Percentiles rank a stretch among this genome's conserved stretches.
These are phyloP conservation scores for Poa annua DNA, from an alignment of 176 grass and related monocot genomes.

Conservation along the genomic window DNA sequence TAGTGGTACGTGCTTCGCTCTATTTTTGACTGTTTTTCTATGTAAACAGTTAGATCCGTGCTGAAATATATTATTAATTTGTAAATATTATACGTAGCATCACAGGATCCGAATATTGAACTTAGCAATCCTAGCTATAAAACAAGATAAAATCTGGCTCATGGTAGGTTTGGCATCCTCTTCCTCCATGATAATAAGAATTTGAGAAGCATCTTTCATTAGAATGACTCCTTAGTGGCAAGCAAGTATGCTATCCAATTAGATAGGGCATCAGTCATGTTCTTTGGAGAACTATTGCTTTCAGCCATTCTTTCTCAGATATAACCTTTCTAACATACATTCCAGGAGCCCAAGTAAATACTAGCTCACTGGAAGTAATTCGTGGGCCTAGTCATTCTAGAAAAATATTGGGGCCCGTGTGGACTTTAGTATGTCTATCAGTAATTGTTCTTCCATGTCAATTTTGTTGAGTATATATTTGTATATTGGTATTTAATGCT, in stretches of 20 bases:
- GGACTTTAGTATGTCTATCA: neutral
- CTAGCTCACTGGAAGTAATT: neutral
- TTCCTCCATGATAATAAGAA: neutral
- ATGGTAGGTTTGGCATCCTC: neutral
- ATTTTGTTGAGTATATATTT: neutral
- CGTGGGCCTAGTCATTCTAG: neutral
- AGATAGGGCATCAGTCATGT: neutral
- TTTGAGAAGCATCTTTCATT: neutral
- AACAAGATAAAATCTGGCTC: neutral
- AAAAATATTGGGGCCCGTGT: neutral
- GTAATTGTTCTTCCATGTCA: neutral
- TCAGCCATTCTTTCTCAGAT: neutral
- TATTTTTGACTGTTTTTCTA: conserved; percentile 13
- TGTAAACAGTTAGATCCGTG: neutral
- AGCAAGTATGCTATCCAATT: conserved; percentile 4
- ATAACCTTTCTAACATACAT: neutral
- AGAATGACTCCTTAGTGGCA: neutral
- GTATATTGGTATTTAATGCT: conserved; percentile 5
- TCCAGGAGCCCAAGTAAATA: neutral
- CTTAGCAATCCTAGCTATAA: neutral
- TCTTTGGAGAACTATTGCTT: neutral
- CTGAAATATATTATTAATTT: neutral
- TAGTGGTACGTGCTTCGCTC: conserved; percentile 65
- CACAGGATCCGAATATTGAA: conserved; percentile 8
- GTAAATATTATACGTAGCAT: neutral